Percentiles rank a stretch among this genome's conserved stretches.
These are phyloP conservation scores for Phaeosphaeria sp. DNA, from an alignment of 2,329 filamentous ascomycete species.

Conservation along the genomic window DNA sequence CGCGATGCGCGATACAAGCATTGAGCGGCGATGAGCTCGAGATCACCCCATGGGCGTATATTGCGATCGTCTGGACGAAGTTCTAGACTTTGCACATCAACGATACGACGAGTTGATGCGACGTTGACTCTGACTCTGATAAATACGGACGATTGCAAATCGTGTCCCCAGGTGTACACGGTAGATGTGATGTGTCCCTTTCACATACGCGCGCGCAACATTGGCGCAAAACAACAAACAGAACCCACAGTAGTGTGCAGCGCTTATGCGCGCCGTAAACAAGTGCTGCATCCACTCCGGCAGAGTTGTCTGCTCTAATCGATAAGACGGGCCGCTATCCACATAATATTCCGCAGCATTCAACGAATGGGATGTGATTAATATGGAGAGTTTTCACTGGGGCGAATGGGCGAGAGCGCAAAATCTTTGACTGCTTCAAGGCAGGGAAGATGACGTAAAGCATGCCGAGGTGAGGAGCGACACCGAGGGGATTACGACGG, in stretches of 20 bases:
- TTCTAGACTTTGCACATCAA: background rate
- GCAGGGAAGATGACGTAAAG: background rate
- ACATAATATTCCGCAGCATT: background rate
- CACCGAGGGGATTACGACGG: background rate
- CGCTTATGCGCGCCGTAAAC: constrained; percentile 20
- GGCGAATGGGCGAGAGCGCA: constrained; percentile 2
- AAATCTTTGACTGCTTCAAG: background rate
- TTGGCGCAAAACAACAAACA: too few species aligned
- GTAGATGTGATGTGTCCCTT: background rate
- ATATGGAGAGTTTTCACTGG: constrained; percentile 1
- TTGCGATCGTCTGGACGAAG: background rate
- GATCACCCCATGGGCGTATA: background rate
- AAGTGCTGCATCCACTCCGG: constrained; percentile 21
- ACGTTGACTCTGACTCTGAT: background rate
- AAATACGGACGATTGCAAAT: too few species aligned
- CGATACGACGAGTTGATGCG: background rate
- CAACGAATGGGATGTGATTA: constrained; percentile 1
- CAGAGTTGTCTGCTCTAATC: constrained; percentile 1
- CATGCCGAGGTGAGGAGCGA: background rate
- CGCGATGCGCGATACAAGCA: background rate
- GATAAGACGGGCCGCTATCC: constrained; percentile 7
- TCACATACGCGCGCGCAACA: too few species aligned
- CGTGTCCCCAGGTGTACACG: too few species aligned
- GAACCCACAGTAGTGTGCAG: constrained; percentile 9
- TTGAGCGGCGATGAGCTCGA: background rate